phyloP scores from a whole-genome alignment of 495 filamentous ascomycete species.

The Astrocystis sublimbata region DNA sequence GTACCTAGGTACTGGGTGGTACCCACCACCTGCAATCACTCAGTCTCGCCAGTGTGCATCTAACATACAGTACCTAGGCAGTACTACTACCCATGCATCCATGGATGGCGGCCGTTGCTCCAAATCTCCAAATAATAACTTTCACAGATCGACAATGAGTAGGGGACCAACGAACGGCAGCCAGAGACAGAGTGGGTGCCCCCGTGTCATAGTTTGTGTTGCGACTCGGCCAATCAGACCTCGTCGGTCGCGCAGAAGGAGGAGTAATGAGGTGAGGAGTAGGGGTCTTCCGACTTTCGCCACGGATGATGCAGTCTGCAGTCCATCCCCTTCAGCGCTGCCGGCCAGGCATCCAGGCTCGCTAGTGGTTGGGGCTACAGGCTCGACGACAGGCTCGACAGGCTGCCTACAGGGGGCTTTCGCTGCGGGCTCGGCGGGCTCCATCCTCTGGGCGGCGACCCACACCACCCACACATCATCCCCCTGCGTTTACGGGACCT shows the following conservation, averaged over 20 bases:
- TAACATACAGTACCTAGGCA: no score
- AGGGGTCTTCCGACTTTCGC: conserved; percentile 8
- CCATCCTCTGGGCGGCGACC: no score
- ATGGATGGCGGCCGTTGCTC: not conserved
- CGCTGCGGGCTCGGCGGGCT: no score
- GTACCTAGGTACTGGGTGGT: not conserved
- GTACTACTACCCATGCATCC: no score
- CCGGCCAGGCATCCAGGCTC: no score
- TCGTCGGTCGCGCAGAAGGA: no score
- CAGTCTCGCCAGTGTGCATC: no score
- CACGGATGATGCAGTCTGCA: conserved; percentile 14
- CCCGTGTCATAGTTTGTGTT: not conserved
- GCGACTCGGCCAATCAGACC: conserved; percentile 7
- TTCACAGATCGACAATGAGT: not conserved
- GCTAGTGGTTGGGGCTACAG: not conserved
- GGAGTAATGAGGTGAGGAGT: no score
- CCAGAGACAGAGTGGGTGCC: not conserved
- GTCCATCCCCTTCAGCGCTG: not conserved
- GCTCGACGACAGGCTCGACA: not conserved
- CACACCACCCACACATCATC: no score
- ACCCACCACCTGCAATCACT: no score
- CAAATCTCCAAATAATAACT: conserved; percentile 2
- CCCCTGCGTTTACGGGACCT: not conserved
- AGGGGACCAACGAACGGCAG: not conserved
- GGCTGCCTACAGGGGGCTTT: no score